These are phyloP conservation scores for Omphalotus guepiniiformis DNA, from an alignment of 768 basidiomycete species.

Conservation along the genomic window DNA sequence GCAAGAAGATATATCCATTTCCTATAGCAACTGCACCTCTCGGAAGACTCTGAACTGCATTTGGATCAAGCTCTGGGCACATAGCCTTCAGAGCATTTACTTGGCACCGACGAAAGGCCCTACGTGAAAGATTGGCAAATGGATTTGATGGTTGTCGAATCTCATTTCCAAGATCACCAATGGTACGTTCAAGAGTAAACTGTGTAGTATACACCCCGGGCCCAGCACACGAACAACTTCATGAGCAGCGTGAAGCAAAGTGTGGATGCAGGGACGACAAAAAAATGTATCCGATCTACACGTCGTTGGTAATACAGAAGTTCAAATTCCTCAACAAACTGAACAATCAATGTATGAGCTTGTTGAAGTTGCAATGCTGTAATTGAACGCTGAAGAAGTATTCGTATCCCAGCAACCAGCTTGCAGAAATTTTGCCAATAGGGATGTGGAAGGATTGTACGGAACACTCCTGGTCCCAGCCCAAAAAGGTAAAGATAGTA, in stretches of 20 bases:
- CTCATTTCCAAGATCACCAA: constrained; percentile 14
- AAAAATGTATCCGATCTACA: constrained; percentile 15
- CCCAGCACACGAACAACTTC: constrained; percentile 14
- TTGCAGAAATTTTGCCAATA: constrained; percentile 13
- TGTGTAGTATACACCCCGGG: constrained; percentile 9
- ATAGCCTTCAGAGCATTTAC: constrained; percentile 16
- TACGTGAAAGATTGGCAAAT: constrained; percentile 16
- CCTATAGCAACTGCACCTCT: constrained; percentile 12
- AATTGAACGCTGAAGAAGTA: constrained; percentile 20
- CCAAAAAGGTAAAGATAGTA: constrained; percentile 13
- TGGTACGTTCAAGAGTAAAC: constrained; percentile 17
- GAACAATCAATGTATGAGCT: neutral
- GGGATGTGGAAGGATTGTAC: constrained; percentile 3
- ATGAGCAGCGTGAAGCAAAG: constrained; percentile 5
- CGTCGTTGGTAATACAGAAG: constrained; percentile 13
- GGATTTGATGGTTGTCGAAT: constrained; percentile 12
- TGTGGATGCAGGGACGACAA: constrained; percentile 15
- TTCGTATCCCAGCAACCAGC: constrained; percentile 7
- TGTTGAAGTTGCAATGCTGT: neutral
- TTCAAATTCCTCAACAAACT: constrained; percentile 15
- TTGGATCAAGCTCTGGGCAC: constrained; percentile 9
- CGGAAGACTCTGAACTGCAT: neutral
- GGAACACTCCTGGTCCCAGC: constrained; percentile 13
- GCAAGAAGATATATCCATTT: constrained; percentile 11
- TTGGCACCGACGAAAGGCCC: constrained; percentile 10